Evolutionary conservation across 2,329 filamentous ascomycete genomes (phyloP), one percentile per base, ranked within the genome.

Genomic region (Cladosporium sp.): DNA sequence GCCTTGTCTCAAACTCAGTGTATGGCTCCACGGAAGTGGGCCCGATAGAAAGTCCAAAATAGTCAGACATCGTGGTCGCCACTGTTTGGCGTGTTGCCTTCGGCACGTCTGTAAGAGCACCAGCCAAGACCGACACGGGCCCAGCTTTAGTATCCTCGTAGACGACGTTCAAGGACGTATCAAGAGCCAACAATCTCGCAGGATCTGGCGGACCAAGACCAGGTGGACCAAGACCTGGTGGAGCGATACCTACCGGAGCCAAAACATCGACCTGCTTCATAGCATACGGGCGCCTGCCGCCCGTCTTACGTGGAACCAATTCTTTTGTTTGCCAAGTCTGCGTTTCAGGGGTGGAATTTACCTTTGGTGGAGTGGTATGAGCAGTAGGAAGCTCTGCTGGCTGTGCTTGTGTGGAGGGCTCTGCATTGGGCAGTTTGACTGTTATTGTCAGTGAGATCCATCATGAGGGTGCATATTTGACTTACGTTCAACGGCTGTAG

Each of bases 261-360:
- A 41, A 14, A 3, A 47, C 18, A 26, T 59, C 57, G 15, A 59
- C 57, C n/a, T 59, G 57, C 26, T 59, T 59, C 18, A 64, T 38
- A 30, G 51, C 60, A 44, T 61, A 51, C 15, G 26, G 15, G 32
- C 59, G 59, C 28, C 30, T 32, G n/a, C n/a, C 26, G 26, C 41
- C 44, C 14, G 8, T 12, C 41, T 51, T 51, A 8, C 44, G 59
- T 36, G 41, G 14, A 11, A 21, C 12, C 8, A 61, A 14, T 5
- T 28, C 28, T 26, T 51, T 49, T 26, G 59, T 61, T 11, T 61
- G 59, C 59, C 59, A 61, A 1, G 5, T 24, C 2, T 44, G 2
- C 4, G 52, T 14, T 15, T 34, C 30, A 12, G 28, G 3, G 55
- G 21, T 36, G 21, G 21, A 10, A 24, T 21, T 24, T 11, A 21